Evolutionary conservation across 768 basidiomycete genomes (phyloP).

Genomic region (Trametes villosa): DNA sequence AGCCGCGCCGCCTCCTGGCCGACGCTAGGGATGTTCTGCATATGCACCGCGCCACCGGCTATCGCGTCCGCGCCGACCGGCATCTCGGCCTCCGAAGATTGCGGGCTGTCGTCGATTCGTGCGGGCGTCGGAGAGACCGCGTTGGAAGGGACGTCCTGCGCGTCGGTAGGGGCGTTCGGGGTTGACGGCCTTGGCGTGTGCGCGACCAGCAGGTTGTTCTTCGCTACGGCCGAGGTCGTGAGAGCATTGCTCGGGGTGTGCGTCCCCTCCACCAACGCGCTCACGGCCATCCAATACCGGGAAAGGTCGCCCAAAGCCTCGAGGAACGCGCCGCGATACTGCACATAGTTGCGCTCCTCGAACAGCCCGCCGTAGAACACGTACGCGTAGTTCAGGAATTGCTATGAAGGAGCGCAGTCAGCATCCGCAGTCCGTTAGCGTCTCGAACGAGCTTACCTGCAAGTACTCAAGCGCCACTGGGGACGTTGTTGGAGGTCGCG

Average conservation of each 20-base stretch:
- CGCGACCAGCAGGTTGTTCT: constrained; percentile 34
- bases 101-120: constrained; percentile 36
- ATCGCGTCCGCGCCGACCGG: constrained; percentile 19
- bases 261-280: constrained; percentile 71
- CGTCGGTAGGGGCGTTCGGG: constrained; percentile 21
- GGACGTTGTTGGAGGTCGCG: constrained; percentile 56
- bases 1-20: constrained; percentile 82
- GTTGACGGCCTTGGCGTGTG: constrained; percentile 30
- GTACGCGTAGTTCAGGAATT: constrained; percentile 95
- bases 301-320: constrained; percentile 97
- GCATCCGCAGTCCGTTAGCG: neutral
- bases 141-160: constrained; percentile 27
- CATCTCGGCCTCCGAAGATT: constrained; percentile 29
- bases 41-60: constrained; percentile 15
- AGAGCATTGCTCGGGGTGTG: constrained; percentile 44
- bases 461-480: constrained; percentile 86
- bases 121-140: constrained; percentile 29
- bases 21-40: constrained; percentile 60
- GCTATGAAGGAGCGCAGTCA: constrained; percentile 36
- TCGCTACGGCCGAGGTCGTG: constrained; percentile 53
- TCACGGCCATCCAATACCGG: constrained; percentile 93
- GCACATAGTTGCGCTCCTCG: constrained; percentile 73
- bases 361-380: constrained; percentile 89
- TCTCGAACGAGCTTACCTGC: constrained; percentile 42
- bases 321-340: constrained; percentile 86